phyloP scores from a whole-genome alignment of 140 eudicot species.

The Ambrosia hybrid region DNA sequence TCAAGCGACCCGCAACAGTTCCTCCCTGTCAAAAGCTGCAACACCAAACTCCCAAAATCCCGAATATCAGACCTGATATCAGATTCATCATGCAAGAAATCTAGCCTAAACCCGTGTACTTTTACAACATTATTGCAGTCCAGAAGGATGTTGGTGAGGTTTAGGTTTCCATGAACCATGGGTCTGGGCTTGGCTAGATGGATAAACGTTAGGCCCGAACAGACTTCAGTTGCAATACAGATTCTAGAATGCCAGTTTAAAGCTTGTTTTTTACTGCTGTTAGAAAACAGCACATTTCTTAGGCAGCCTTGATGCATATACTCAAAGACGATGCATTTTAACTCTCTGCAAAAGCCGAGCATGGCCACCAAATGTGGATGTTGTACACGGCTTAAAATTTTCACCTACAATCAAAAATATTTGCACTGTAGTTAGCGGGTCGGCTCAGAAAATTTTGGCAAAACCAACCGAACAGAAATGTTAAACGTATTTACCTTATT shows the following conservation, averaged over 20 bases:
- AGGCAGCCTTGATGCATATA: slow-evolving; percentile 75
- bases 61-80: slow-evolving; percentile 46
- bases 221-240: slow-evolving; percentile 55
- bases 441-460: background rate
- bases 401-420: slow-evolving; percentile 51
- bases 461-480: background rate
- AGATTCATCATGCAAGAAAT: slow-evolving; percentile 21
- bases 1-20: slow-evolving; percentile 45
- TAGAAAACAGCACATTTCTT: slow-evolving; percentile 51
- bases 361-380: slow-evolving; percentile 74
- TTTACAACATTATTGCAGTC: slow-evolving; percentile 60
- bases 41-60: slow-evolving; percentile 57
- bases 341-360: slow-evolving; percentile 77
- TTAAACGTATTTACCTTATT: slow-evolving; percentile 43
- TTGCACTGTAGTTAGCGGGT: background rate
- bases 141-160: slow-evolving; percentile 57
- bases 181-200: slow-evolving; percentile 65
- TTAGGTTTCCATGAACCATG: slow-evolving; percentile 53
- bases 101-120: slow-evolving; percentile 41
- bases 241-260: slow-evolving; percentile 68
- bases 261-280: slow-evolving; percentile 28
- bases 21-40: slow-evolving; percentile 69
- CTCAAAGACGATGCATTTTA: slow-evolving; percentile 70
- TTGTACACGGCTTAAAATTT: slow-evolving; percentile 42
- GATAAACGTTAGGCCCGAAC: slow-evolving; percentile 71